A percentile compares a stretch with the other conserved stretches of the same genome.
phyloP scores from a whole-genome alignment of 1,284 basidiomycete species.

The Marasmius fiardii region DNA sequence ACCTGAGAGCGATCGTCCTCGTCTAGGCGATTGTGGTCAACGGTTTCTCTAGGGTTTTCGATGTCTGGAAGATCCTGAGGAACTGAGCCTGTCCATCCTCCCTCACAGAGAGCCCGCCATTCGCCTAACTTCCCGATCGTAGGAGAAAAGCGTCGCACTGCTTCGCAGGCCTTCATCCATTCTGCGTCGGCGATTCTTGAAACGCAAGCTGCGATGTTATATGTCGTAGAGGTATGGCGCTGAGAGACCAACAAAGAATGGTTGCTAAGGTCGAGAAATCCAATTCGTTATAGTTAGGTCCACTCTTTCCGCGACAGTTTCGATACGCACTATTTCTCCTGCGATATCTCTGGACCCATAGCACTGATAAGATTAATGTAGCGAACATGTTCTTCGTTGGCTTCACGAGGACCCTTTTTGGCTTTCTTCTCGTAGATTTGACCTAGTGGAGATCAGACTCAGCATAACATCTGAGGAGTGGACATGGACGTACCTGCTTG shows the following conservation, averaged over 20 bases:
- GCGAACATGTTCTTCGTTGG: slow-evolving; percentile 67
- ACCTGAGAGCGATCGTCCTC: background rate
- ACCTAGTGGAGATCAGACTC: slow-evolving; percentile 33
- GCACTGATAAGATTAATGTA: slow-evolving; percentile 71
- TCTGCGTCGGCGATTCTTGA: slow-evolving; percentile 72
- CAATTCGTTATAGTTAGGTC: slow-evolving; percentile 1
- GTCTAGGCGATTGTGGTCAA: slow-evolving; percentile 2
- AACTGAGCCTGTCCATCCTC: slow-evolving; percentile 58
- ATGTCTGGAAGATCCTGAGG: slow-evolving; percentile 51
- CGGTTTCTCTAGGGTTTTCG: slow-evolving; percentile 17
- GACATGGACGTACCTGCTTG: slow-evolving; percentile 54
- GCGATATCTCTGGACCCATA: slow-evolving; percentile 74
- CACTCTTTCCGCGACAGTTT: background rate
- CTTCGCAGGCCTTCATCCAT: slow-evolving; percentile 71
- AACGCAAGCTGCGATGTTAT: slow-evolving; percentile 58
- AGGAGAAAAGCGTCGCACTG: slow-evolving; percentile 60
- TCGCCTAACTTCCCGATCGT: slow-evolving; percentile 65
- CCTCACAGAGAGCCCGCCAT: slow-evolving; percentile 71
- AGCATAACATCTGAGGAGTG: background rate
- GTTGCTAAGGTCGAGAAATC: slow-evolving; percentile 42
- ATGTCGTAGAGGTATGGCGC: slow-evolving; percentile 55
- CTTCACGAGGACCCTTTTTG: slow-evolving; percentile 69
- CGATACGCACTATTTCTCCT: slow-evolving; percentile 67
- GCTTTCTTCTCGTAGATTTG: slow-evolving; percentile 73
- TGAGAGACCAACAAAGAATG: slow-evolving; percentile 62